Evolutionary conservation across 768 basidiomycete genomes (phyloP).

Genomic region (Amanita rimosa): DNA sequence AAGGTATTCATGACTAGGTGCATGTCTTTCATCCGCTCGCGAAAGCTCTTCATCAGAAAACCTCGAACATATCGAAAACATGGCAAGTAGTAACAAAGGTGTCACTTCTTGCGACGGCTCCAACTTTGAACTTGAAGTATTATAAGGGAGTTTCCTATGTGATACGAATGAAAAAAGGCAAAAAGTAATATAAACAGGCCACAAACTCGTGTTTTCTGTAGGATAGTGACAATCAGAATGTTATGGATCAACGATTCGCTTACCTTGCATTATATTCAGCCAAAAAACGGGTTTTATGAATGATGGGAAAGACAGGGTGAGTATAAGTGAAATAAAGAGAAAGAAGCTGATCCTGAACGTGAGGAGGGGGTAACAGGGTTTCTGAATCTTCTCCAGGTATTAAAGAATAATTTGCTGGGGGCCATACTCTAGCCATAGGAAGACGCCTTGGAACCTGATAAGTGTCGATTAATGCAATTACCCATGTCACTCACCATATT

Average conservation of each 20-base stretch:
- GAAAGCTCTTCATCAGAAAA: constrained; percentile 41
- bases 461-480: not conserved
- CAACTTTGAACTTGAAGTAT: constrained; percentile 10
- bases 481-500: constrained; percentile 37
- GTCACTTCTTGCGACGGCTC: constrained; percentile 56
- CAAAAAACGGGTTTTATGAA: constrained; percentile 65
- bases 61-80: constrained; percentile 74
- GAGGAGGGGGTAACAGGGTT: constrained; percentile 45
- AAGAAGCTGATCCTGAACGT: constrained; percentile 57
- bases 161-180: not conserved
- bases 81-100: constrained; percentile 61
- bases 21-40: constrained; percentile 43
- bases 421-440: constrained; percentile 72
- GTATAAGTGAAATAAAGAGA: constrained; percentile 74
- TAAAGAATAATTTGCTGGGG: constrained; percentile 35
- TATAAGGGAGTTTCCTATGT: constrained; percentile 1
- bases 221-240: not conserved
- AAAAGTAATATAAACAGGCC: not conserved
- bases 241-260: not conserved
- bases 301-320: constrained; percentile 73
- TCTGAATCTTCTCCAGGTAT: constrained; percentile 33
- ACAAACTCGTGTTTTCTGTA: constrained; percentile 4
- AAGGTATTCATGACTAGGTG: constrained; percentile 56
- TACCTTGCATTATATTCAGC: constrained; percentile 49
- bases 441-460: constrained; percentile 34